Evolutionary conservation across 805 yeast genomes (phyloP), one percentile per base, ranked within the genome.

Genomic region (Candida berthetii): DNA sequence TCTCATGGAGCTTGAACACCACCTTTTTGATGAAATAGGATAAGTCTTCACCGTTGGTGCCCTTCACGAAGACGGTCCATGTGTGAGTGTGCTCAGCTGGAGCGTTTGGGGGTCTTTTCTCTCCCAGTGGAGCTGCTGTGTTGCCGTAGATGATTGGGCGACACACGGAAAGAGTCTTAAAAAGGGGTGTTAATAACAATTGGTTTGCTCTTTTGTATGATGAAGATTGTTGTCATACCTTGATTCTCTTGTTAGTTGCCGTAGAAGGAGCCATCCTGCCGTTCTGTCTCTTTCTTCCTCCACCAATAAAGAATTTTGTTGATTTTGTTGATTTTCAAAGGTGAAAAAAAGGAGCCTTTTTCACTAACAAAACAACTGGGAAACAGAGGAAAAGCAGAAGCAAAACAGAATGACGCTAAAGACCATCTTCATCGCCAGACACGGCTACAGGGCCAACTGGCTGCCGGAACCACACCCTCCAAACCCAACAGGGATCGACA

Each of bases 401-500:
- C 25, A 7, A 22, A 22, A 7, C 16, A 35, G 18, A n/a, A 77
- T 77, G 82, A 56, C 63, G 1, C 50, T 84, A 9, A 69, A 74
- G 48, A 76, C 79, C 3, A 78, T 85, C 7, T 83, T 80, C 52
- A 76, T 84, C 33, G 85, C 83, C 17, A 78, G 93, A 61, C 98
- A 91, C 62, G 99, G 98, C 0, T 87, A 76, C 64, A 69, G 98
- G 44, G 80, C 95, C 39, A 89, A 90, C 57, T 88, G 96, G 96
- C 69, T 76, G 20, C 68, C 74, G 7, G 63, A 65, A 13, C 95
- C 95, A 19, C 85, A 82, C 48, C 83, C 85, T 0, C 78, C 82
- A 3, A 76, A 80, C 32, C 96, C 95, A 2, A 90, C 98, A 0
- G 96, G 96, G 0, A 80, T 90, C 16, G 90, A 83, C 45, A 82